phyloP scores from a whole-genome alignment of 768 basidiomycete genomes.

The Suillus ampliporus region DNA sequence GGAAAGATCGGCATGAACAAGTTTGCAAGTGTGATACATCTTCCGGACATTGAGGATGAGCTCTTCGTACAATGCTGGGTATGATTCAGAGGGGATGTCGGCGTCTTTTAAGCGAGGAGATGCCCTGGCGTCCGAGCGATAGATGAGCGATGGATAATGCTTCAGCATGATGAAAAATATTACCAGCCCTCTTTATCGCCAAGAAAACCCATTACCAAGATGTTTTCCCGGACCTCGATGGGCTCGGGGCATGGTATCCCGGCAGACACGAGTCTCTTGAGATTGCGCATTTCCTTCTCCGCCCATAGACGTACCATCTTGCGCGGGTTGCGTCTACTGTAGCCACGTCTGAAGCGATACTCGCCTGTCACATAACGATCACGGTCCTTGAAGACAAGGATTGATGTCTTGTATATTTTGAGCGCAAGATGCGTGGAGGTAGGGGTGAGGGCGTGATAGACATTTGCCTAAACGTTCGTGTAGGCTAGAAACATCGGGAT shows the following conservation, averaged over 20 bases:
- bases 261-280: constrained; percentile 82
- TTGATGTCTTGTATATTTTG: constrained; percentile 99
- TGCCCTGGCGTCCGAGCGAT: constrained; percentile 57
- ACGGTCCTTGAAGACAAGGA: constrained; percentile 96
- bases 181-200: constrained; percentile 85
- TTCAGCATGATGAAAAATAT: constrained; percentile 31
- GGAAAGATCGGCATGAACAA: constrained; percentile 97
- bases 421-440: constrained; percentile 74
- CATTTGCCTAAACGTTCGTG: constrained; percentile 74
- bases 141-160: constrained; percentile 3
- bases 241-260: constrained; percentile 89
- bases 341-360: constrained; percentile 91
- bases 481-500: constrained; percentile 15
- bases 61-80: constrained; percentile 73
- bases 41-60: constrained; percentile 78
- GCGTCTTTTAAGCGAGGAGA: constrained; percentile 96
- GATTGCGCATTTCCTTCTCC: constrained; percentile 98
- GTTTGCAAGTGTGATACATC: constrained; percentile 89
- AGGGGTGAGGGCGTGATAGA: constrained; percentile 85
- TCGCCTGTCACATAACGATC: constrained; percentile 96
- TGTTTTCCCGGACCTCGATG: constrained; percentile 93
- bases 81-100: constrained; percentile 52
- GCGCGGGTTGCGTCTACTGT: constrained; percentile 88
- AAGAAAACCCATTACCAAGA: constrained; percentile 94
- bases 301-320: constrained; percentile 99